Conservation (phyloP, 768 basidiomycete species). For the Termitomyces sp. region DNA sequence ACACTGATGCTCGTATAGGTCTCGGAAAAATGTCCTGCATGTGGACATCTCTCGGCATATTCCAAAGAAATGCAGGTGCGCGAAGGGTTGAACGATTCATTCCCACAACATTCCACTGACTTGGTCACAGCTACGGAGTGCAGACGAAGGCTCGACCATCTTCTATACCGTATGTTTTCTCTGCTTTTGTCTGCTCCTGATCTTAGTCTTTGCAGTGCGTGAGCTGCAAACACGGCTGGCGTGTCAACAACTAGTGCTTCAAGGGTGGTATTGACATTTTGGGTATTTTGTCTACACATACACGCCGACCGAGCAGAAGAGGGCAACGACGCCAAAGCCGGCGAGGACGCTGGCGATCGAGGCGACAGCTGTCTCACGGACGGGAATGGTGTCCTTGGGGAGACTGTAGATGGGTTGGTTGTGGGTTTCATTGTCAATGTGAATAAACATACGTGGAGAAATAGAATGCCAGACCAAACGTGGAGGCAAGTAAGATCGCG, state of each 20-base stretch:
- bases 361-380: conserved; percentile 67
- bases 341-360: conserved; percentile 70
- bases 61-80: conserved; percentile 85
- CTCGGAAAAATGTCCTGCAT: conserved; percentile 84
- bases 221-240: conserved; percentile 75
- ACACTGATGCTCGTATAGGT: conserved; percentile 40
- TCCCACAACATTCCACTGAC: background rate
- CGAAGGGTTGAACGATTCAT: background rate
- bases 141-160: conserved; percentile 92
- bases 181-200: background rate
- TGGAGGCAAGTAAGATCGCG: conserved; percentile 61
- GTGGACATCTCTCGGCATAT: conserved; percentile 79
- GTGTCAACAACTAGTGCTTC: conserved; percentile 61
- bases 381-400: conserved; percentile 57
- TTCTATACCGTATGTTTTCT: conserved; percentile 76
- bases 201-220: conserved; percentile 46
- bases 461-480: conserved; percentile 86
- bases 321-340: conserved; percentile 84
- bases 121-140: conserved; percentile 63
- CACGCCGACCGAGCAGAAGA: conserved; percentile 83
- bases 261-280: conserved; percentile 6
- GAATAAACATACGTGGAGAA: conserved; percentile 66
- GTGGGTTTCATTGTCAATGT: background rate
- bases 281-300: conserved; percentile 49
- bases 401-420: conserved; percentile 41